Conservation (phyloP, 163 green algal species). For the Scenedesmus sp. region DNA sequence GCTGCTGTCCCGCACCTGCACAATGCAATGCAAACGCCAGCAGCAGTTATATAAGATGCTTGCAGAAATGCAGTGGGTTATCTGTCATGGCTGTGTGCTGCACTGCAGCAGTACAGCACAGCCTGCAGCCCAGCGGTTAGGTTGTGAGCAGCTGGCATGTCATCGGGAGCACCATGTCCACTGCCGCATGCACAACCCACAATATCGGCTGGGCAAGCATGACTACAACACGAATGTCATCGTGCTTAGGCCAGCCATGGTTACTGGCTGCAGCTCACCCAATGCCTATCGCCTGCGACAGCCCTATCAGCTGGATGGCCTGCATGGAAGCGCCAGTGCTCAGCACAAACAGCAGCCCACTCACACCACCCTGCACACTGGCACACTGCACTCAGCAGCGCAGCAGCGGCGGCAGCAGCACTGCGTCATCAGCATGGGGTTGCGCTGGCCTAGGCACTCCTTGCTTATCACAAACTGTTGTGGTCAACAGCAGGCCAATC, state of each 20-base stretch:
- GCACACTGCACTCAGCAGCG: neutral
- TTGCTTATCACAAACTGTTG: neutral
- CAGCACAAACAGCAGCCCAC: slow-evolving; percentile 33
- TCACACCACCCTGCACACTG: neutral
- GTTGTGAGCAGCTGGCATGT: neutral
- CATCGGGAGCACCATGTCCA: neutral
- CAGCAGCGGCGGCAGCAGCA: neutral
- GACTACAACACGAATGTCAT: too few species aligned
- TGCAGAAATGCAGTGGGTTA: neutral
- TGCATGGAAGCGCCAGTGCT: neutral
- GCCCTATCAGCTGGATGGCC: slow-evolving; percentile 8
- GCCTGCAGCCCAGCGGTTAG: too few species aligned
- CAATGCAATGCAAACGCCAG: neutral
- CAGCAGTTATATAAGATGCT: neutral
- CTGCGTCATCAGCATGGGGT: neutral
- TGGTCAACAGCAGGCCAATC: neutral
- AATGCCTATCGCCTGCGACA: slow-evolving; percentile 13
- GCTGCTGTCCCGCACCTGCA: slow-evolving; percentile 30
- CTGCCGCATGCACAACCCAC: neutral
- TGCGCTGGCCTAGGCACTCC: neutral
- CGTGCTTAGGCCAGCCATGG: neutral
- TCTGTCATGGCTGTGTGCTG: neutral
- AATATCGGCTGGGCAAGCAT: too few species aligned
- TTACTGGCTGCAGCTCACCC: slow-evolving; percentile 10
- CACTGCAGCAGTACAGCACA: neutral